Evolutionary conservation across 805 yeast genomes (phyloP).

Genomic region (Suhomyces sp.): DNA sequence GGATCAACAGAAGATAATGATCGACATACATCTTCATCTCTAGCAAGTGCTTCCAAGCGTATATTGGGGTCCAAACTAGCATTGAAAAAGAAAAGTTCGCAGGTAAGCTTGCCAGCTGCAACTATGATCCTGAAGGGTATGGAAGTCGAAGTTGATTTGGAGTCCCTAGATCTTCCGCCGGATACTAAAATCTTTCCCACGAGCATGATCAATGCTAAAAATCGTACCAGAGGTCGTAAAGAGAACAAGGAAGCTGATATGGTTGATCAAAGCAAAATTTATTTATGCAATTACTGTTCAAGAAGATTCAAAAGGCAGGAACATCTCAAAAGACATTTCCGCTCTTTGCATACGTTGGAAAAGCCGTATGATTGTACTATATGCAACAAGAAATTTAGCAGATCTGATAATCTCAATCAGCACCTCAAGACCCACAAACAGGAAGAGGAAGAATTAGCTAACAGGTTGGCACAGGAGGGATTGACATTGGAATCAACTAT

Average conservation of each 20-base stretch:
- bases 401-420: conserved; percentile 66
- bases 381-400: conserved; percentile 63
- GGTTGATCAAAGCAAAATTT: conserved; percentile 51
- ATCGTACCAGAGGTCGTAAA: conserved; percentile 59
- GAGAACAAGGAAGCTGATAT: conserved; percentile 59
- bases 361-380: conserved; percentile 65
- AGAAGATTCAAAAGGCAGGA: conserved; percentile 73
- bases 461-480: conserved; percentile 2
- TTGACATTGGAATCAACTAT: conserved; percentile 1
- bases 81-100: conserved; percentile 25
- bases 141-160: conserved; percentile 41
- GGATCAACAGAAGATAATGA: conserved; percentile 1
- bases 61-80: conserved; percentile 40
- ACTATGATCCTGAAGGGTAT: conserved; percentile 26
- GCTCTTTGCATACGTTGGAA: conserved; percentile 71
- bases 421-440: conserved; percentile 58
- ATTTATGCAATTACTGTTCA: conserved; percentile 62
- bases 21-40: conserved; percentile 2
- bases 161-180: conserved; percentile 40
- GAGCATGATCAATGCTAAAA: conserved; percentile 30
- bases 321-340: conserved; percentile 70
- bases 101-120: conserved; percentile 13
- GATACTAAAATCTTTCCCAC: conserved; percentile 38
- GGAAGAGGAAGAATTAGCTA: conserved; percentile 10
- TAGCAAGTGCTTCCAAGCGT: conserved; percentile 33